A percentile compares a stretch with the other conserved stretches of the same genome.
Conservation (phyloP, 2,329 filamentous ascomycete genomes). For the Orbilia quercus region DNA sequence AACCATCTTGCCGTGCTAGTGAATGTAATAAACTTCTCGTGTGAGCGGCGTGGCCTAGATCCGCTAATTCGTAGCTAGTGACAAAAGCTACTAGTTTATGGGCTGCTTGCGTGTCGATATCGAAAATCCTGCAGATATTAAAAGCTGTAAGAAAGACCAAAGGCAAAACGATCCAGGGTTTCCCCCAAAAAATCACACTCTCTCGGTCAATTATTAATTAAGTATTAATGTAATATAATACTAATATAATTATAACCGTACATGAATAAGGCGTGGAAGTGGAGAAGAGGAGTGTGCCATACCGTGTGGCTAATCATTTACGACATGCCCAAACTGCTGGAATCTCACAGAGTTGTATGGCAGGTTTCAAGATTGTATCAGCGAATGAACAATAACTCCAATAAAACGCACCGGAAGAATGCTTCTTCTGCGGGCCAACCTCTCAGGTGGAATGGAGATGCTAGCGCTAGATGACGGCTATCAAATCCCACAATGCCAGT, state of each 20-base stretch:
- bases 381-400: not conserved
- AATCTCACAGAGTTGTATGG: not conserved
- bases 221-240: too few relatives aligned
- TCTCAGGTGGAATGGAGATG: conserved; percentile 1
- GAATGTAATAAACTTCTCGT: too few relatives aligned
- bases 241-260: too few relatives aligned
- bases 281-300: not conserved
- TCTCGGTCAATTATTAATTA: too few relatives aligned
- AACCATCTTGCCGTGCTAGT: not conserved
- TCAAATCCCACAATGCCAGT: not conserved
- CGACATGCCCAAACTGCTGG: not conserved
- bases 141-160: not conserved
- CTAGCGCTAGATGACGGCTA: not conserved
- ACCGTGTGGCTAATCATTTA: not conserved
- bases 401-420: not conserved
- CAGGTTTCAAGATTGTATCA: not conserved
- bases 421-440: conserved; percentile 9
- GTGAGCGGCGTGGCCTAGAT: not conserved
- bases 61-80: conserved; percentile 11
- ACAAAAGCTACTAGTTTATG: not conserved
- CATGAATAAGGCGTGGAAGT: too few relatives aligned
- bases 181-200: not conserved
- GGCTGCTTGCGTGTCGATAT: not conserved
- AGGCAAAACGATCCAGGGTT: not conserved
- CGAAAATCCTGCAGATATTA: not conserved